Evolutionary conservation across 2,329 filamentous ascomycete genomes (phyloP).

Genomic region (Pyricularia sp.): DNA sequence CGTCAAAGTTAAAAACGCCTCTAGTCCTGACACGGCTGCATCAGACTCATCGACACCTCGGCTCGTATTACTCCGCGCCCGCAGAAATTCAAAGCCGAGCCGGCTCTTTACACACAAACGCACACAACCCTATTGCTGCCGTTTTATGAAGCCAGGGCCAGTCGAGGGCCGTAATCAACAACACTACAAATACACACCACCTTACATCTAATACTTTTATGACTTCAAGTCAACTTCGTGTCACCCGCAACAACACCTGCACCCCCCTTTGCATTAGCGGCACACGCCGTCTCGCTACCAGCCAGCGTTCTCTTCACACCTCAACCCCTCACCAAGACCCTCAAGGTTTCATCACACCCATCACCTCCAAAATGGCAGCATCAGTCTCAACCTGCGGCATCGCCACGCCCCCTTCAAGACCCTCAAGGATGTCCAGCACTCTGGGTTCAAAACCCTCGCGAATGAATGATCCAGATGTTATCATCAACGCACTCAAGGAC

Average conservation of each 20-base stretch:
- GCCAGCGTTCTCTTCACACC: not conserved
- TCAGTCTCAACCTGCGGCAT: not conserved
- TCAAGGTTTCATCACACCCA: not conserved
- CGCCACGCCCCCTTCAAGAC: not conserved
- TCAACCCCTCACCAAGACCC: not conserved
- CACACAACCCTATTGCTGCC: not conserved
- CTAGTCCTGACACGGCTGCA: not conserved
- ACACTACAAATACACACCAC: not conserved
- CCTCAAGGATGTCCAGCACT: not conserved
- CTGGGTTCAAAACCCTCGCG: not conserved
- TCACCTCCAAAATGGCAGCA: not conserved
- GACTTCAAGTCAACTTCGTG: not conserved
- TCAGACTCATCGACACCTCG: not conserved
- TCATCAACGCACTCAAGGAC: not conserved
- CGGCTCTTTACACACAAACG: not conserved
- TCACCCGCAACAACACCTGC: not conserved
- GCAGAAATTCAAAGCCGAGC: not conserved
- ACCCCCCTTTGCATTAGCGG: not conserved
- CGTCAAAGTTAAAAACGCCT: not conserved
- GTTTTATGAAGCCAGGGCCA: not conserved
- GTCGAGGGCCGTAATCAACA: not conserved
- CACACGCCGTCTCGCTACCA: not conserved
- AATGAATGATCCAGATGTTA: not conserved
- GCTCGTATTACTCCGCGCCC: not conserved
- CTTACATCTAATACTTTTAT: not conserved